These are phyloP conservation scores for Penicillium sp. DNA, from an alignment of 2,329 filamentous ascomycete species.

Conservation along the genomic window DNA sequence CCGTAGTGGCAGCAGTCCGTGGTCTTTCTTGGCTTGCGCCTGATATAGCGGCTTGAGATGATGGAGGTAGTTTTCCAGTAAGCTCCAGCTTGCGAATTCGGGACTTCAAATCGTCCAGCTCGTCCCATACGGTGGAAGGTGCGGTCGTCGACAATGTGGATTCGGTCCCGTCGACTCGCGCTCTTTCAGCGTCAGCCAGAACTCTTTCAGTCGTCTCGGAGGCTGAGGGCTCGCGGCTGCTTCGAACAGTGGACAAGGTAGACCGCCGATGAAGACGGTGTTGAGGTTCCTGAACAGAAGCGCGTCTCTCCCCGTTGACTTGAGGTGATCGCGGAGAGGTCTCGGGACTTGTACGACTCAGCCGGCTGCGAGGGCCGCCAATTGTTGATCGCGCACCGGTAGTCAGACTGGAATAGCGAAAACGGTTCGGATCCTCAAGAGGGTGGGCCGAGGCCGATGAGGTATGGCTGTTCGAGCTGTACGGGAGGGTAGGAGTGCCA, in stretches of 20 bases:
- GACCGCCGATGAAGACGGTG: conserved; percentile 35
- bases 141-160: conserved; percentile 85
- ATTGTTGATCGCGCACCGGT: conserved; percentile 37
- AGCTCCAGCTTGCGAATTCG: conserved; percentile 86
- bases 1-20: conserved; percentile 83
- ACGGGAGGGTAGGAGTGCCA: conserved; percentile 30
- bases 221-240: conserved; percentile 34
- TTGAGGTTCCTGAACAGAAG: conserved; percentile 37
- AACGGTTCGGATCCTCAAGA: conserved; percentile 37
- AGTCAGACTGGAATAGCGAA: conserved; percentile 33
- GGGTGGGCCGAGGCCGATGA: conserved; percentile 39
- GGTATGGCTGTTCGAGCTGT: conserved; percentile 26
- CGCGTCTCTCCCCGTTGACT: conserved; percentile 29
- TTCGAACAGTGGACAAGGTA: conserved; percentile 35
- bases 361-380: conserved; percentile 36
- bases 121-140: conserved; percentile 94
- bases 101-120: conserved; percentile 91
- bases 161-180: conserved; percentile 65
- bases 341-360: conserved; percentile 38
- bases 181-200: conserved; percentile 33
- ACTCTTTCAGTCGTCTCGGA: conserved; percentile 37
- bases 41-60: conserved; percentile 75
- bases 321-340: conserved; percentile 31
- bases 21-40: conserved; percentile 76
- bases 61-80: conserved; percentile 80